These are phyloP conservation scores for Xylaria venustula DNA, from an alignment of 495 filamentous ascomycete species.

Conservation along the genomic window DNA sequence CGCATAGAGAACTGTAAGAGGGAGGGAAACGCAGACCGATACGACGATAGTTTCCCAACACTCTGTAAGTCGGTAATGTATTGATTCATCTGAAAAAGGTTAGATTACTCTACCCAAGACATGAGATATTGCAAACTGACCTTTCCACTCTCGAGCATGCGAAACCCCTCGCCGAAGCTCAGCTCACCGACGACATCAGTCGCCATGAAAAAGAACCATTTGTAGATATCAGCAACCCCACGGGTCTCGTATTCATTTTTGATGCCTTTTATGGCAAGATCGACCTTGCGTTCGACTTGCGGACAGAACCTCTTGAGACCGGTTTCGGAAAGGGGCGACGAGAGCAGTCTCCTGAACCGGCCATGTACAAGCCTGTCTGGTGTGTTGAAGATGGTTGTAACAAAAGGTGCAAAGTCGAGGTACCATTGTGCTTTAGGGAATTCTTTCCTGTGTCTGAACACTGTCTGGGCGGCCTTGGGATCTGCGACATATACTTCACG, in stretches of 20 bases:
- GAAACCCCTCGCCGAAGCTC: constrained; percentile 55
- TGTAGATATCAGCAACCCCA: constrained; percentile 46
- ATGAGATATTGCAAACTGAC: constrained; percentile 28
- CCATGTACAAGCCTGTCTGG: constrained; percentile 34
- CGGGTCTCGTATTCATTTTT: constrained; percentile 27
- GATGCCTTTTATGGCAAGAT: constrained; percentile 41
- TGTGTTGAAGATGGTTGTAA: constrained; percentile 36
- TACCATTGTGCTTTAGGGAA: constrained; percentile 25
- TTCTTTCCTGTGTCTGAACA: constrained; percentile 20
- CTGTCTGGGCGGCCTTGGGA: constrained; percentile 10
- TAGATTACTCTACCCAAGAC: background rate
- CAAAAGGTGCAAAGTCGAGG: constrained; percentile 9
- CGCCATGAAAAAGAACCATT: constrained; percentile 57
- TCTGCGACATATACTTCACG: constrained; percentile 50
- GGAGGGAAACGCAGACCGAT: constrained; percentile 37
- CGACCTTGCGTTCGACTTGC: constrained; percentile 38
- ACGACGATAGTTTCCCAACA: constrained; percentile 25
- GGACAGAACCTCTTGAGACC: constrained; percentile 41
- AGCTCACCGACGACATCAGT: constrained; percentile 56
- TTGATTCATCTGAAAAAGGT: constrained; percentile 34
- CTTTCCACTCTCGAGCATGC: constrained; percentile 49
- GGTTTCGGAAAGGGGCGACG: constrained; percentile 47
- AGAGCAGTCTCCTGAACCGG: constrained; percentile 39
- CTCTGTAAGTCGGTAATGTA: constrained; percentile 39
- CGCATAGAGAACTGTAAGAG: constrained; percentile 18